Conservation (phyloP, 306 rosid species). For the Cucumis cinereus region DNA sequence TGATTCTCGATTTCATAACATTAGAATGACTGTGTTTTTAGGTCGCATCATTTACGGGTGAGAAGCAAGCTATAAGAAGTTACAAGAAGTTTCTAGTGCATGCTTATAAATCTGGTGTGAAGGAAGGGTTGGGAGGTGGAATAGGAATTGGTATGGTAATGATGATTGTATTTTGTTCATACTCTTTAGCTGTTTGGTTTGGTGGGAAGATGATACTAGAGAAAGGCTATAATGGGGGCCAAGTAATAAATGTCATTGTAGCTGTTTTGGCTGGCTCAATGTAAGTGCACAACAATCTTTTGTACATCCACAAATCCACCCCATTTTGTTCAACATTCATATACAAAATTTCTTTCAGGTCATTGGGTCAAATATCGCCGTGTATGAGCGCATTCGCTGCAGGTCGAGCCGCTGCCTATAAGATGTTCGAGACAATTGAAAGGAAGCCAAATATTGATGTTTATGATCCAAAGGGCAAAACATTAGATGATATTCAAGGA, state of each 20-base stretch:
- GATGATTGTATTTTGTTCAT: constrained; percentile 6
- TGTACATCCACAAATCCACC: not conserved
- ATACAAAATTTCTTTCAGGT: not conserved
- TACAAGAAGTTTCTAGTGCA: not conserved
- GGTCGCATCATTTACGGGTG: constrained; percentile 17
- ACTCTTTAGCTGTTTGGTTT: constrained; percentile 16
- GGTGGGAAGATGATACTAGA: constrained; percentile 11
- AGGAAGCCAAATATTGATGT: constrained; percentile 8
- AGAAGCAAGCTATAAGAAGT: constrained; percentile 4
- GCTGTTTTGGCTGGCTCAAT: constrained; percentile 9
- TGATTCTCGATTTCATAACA: no score
- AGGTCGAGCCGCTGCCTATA: constrained; percentile 5
- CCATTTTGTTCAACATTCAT: not conserved
- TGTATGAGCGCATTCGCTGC: constrained; percentile 13
- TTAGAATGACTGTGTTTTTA: not conserved
- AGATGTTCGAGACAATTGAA: constrained; percentile 11
- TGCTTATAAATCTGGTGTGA: constrained; percentile 9
- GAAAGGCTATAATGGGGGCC: constrained; percentile 8
- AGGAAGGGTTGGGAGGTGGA: not conserved
- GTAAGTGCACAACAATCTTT: constrained; percentile 3
- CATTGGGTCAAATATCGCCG: constrained; percentile 12
- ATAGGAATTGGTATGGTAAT: constrained; percentile 6
- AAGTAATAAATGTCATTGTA: constrained; percentile 10
- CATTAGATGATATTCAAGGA: not conserved
- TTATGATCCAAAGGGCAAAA: not conserved